Conservation (phyloP, 768 basidiomycete genomes). For the Lactifluus rugatus region DNA sequence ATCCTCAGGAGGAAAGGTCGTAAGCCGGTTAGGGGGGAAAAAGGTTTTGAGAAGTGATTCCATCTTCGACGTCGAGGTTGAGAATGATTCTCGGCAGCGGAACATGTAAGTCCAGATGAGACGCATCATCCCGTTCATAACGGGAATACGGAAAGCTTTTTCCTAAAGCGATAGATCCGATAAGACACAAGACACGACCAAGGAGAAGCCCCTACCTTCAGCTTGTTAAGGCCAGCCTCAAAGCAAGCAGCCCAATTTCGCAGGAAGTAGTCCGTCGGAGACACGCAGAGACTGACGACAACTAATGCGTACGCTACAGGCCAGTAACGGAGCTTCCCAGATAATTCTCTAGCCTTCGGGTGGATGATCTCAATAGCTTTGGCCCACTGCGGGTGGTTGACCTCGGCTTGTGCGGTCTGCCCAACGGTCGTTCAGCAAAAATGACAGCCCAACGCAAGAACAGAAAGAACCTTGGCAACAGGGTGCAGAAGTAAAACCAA, state of each 20-base stretch:
- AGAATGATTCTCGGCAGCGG: constrained; percentile 76
- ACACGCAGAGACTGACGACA: constrained; percentile 77
- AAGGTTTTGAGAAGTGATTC: constrained; percentile 67
- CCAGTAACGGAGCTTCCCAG: constrained; percentile 87
- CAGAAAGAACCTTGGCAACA: constrained; percentile 61
- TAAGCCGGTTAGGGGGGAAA: constrained; percentile 61
- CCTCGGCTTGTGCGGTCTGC: constrained; percentile 90
- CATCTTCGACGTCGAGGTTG: constrained; percentile 71
- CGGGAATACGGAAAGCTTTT: constrained; percentile 53
- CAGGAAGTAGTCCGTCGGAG: constrained; percentile 75
- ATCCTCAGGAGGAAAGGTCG: constrained; percentile 60
- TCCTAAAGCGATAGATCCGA: constrained; percentile 43
- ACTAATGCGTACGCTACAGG: constrained; percentile 74
- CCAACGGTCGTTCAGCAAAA: not conserved
- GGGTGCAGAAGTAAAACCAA: constrained; percentile 72
- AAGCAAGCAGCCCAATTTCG: constrained; percentile 73
- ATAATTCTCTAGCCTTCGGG: constrained; percentile 76
- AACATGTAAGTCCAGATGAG: constrained; percentile 94
- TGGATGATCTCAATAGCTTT: constrained; percentile 81
- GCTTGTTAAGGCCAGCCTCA: constrained; percentile 59
- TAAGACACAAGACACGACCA: not conserved
- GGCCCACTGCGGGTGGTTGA: constrained; percentile 91
- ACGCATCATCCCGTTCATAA: constrained; percentile 76
- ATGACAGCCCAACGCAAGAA: not conserved
- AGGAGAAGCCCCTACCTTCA: constrained; percentile 54